Conservation (phyloP, 805 yeast genomes). For the Ogataea glucozyma region DNA sequence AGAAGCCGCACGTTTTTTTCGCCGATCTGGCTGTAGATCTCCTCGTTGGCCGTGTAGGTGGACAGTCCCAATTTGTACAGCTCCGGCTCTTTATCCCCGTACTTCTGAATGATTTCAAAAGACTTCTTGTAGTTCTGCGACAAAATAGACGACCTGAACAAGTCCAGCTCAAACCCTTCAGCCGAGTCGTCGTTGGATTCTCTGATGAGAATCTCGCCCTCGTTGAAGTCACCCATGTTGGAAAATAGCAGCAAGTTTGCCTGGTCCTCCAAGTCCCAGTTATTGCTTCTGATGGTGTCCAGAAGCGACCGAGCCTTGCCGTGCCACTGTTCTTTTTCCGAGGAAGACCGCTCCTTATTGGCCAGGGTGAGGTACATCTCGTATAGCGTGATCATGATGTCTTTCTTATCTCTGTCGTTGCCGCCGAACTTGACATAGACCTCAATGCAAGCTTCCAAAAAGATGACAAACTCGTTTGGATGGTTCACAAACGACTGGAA, state of each 20-base stretch:
- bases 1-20: slow-evolving; percentile 49
- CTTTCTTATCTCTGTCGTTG: slow-evolving; percentile 64
- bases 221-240: slow-evolving; percentile 54
- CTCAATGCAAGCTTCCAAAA: slow-evolving; percentile 86
- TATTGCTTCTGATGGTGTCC: slow-evolving; percentile 32
- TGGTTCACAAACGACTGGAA: slow-evolving; percentile 85
- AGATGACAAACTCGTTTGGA: slow-evolving; percentile 86
- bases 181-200: slow-evolving; percentile 32
- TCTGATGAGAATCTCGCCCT: slow-evolving; percentile 46
- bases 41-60: slow-evolving; percentile 58
- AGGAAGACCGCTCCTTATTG: slow-evolving; percentile 26
- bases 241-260: slow-evolving; percentile 57
- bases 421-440: slow-evolving; percentile 78
- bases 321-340: slow-evolving; percentile 53
- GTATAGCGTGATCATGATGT: slow-evolving; percentile 72
- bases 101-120: slow-evolving; percentile 53
- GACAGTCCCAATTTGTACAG: slow-evolving; percentile 65
- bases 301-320: slow-evolving; percentile 60
- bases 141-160: slow-evolving; percentile 66
- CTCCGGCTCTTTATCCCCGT: slow-evolving; percentile 64
- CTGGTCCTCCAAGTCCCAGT: slow-evolving; percentile 51
- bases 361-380: slow-evolving; percentile 77
- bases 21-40: slow-evolving; percentile 52
- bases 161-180: slow-evolving; percentile 51
- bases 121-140: slow-evolving; percentile 59